Base-by-base conservation (phyloP, 208 protist genomes). In the Sergeia podlipaevii region DNA sequence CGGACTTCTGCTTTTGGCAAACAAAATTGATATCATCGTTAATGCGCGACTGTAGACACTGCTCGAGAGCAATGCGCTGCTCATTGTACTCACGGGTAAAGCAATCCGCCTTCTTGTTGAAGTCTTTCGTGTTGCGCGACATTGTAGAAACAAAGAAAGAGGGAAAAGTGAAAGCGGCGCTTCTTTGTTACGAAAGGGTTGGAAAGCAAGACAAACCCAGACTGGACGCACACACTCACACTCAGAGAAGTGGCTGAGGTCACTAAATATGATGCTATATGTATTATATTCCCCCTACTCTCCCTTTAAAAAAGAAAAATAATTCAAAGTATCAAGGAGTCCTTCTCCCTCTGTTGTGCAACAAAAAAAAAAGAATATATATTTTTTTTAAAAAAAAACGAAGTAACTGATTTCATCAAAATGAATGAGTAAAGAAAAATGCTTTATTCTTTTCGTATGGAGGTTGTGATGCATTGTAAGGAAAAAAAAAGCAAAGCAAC, bases 21-120 rank as follows among this genome's bases (percentile, higher is more conserved):
- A 89, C 81, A 70, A 88, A 90, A 57, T 93, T 93, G 52, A 93
- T 87, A 44, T 93, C 85, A 39, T 88, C 79, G 59, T 93, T 93
- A 42, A 93, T 74, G 46, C 77, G 75, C 1, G 71, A 78, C 58
- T 89, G 67, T 36, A 93, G 41, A 29, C 85, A 93, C 41, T 62
- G 44, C 60, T 93, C 81, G 28, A 93, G 68, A 1, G 71, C 79
- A 2, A 63, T 29, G 6, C 79, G 75, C 55, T 89, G 69, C 24
- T 67, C 50, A 23, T 74, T 49, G 68, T 93, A 88, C 50, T 68
- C 65, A 26, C 53, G 59, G 0, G 66, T 44, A 50, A 93, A 93
- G 27, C 64, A 74, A 29, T 87, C 81, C 0, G 81, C 80, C 36
- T 74, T 60, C 32, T 65, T 45, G 67, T 88, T 93, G 44, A 93